These are phyloP conservation scores for Simmondsia chinensis DNA, from an alignment of 148 eudicot species.

Conservation along the genomic window DNA sequence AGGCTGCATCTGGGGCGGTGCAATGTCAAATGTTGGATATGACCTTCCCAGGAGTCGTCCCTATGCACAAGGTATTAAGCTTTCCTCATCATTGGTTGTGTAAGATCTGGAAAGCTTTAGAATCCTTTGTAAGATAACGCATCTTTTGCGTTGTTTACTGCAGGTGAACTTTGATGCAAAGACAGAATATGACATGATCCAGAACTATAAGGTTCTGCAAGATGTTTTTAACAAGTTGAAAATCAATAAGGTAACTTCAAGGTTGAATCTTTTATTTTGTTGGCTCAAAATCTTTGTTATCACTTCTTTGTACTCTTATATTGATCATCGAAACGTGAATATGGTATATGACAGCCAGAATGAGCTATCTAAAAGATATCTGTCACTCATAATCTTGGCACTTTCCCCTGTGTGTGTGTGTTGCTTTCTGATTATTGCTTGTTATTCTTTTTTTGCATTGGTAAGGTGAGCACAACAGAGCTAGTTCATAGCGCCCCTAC, in stretches of 20 bases:
- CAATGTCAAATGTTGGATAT: conserved; percentile 97
- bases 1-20: conserved; percentile 97
- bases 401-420: too few species aligned
- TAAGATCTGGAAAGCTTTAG: neutral
- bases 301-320: too few species aligned
- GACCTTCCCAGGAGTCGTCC: conserved; percentile 76
- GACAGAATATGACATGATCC: conserved; percentile 90
- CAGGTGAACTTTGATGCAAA: conserved; percentile 92
- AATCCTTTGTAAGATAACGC: neutral
- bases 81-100: neutral
- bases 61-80: conserved; percentile 78
- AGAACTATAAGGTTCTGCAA: conserved; percentile 93
- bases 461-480: too few species aligned
- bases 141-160: conserved; percentile 6
- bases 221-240: conserved; percentile 87
- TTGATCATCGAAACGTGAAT: too few species aligned
- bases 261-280: neutral
- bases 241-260: conserved; percentile 58
- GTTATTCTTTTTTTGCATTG: too few species aligned
- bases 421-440: too few species aligned
- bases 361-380: too few species aligned
- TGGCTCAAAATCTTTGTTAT: too few species aligned
- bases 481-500: too few species aligned
- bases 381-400: too few species aligned
- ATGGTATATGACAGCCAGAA: too few species aligned